Evolutionary conservation across 2,329 filamentous ascomycete genomes (phyloP).

Genomic region (Eutypa lata): DNA sequence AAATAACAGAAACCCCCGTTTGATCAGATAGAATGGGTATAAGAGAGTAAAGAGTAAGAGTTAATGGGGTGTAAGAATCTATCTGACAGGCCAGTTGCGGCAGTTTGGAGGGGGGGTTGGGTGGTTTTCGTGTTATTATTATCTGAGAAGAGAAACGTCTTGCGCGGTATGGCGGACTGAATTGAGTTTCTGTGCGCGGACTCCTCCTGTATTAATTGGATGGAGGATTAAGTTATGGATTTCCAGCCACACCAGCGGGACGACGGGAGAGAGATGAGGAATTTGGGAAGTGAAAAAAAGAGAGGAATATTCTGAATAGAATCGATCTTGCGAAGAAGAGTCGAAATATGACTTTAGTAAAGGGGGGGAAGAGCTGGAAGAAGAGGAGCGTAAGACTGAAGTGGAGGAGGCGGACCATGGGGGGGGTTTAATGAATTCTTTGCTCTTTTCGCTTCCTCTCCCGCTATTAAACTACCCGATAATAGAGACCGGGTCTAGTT

Average conservation of each 20-base stretch:
- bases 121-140: constrained; percentile 2
- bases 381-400: constrained; percentile 27
- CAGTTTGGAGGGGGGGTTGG: background rate
- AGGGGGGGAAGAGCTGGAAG: constrained; percentile 16
- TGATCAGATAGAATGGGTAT: background rate
- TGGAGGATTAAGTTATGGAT: background rate
- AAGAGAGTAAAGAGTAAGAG: background rate
- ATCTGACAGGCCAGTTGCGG: background rate
- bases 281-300: constrained; percentile 36
- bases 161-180: constrained; percentile 6
- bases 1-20: background rate
- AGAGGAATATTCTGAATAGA: constrained; percentile 36
- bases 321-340: constrained; percentile 33
- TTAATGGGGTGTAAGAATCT: background rate
- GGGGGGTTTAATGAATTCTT: constrained; percentile 30
- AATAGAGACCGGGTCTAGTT: background rate
- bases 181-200: constrained; percentile 29
- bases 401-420: constrained; percentile 22
- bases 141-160: constrained; percentile 9
- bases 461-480: constrained; percentile 12
- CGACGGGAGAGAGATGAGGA: constrained; percentile 24
- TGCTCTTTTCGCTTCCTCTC: constrained; percentile 11
- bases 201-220: constrained; percentile 1
- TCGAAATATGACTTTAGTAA: constrained; percentile 30
- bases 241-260: constrained; percentile 20